Conservation (phyloP, 2,329 filamentous ascomycete species). For the Pseudocercospora macadamiae region DNA sequence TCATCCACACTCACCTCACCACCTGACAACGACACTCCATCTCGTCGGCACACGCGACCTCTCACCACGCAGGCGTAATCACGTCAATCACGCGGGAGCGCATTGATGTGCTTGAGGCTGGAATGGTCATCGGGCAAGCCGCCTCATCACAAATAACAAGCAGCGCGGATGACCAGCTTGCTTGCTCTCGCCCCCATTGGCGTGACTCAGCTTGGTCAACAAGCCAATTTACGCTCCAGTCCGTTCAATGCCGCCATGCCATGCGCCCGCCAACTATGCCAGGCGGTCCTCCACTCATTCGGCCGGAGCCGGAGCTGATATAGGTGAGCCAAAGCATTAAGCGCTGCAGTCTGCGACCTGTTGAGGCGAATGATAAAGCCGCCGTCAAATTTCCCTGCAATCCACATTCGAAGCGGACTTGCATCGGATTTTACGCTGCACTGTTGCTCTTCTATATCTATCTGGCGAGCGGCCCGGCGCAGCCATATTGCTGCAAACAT, state of each 20-base stretch:
- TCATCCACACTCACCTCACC: not conserved
- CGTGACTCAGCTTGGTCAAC: constrained; percentile 1
- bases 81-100: not conserved
- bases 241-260: not conserved
- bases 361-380: not conserved
- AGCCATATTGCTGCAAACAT: constrained; percentile 16
- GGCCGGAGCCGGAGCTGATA: constrained; percentile 2
- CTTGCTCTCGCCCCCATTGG: not conserved
- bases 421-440: constrained; percentile 4
- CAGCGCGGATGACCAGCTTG: not conserved
- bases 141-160: not conserved
- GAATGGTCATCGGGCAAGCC: not conserved
- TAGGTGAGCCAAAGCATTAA: constrained; percentile 3
- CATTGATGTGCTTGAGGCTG: not conserved
- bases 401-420: not conserved
- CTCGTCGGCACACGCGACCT: not conserved
- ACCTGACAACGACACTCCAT: not conserved
- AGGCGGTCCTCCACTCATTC: not conserved
- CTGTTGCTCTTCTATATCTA: constrained; percentile 12
- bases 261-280: not conserved
- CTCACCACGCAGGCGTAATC: not conserved
- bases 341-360: not conserved
- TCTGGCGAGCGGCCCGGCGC: constrained; percentile 17
- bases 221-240: not conserved
- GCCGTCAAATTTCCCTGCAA: not conserved